Conservation (phyloP, 2,329 filamentous ascomycete genomes). For the Zymoseptoria crescenta region DNA sequence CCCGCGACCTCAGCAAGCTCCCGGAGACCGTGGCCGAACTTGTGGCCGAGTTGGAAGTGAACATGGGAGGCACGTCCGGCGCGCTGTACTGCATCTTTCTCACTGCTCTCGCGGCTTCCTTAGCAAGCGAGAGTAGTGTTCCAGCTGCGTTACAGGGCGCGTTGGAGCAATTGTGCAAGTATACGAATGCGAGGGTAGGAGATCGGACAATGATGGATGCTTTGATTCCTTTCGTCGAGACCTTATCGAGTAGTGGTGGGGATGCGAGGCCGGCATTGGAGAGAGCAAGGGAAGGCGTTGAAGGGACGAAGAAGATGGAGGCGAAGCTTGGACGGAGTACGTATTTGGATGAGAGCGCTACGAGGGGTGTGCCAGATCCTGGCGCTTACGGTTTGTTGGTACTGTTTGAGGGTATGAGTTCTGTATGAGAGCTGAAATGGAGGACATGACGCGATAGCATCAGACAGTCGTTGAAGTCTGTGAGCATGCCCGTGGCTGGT, state of each 20-base stretch:
- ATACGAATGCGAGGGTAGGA: slow-evolving; percentile 27
- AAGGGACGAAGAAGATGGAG: slow-evolving; percentile 30
- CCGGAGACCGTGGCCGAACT: slow-evolving; percentile 23
- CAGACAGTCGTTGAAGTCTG: background rate
- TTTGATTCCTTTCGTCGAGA: slow-evolving; percentile 29
- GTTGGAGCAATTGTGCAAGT: slow-evolving; percentile 26
- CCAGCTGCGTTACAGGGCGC: slow-evolving; percentile 22
- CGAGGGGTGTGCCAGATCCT: slow-evolving; percentile 30
- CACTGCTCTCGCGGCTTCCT: slow-evolving; percentile 24
- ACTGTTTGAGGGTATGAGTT: slow-evolving; percentile 28
- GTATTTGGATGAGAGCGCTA: slow-evolving; percentile 32
- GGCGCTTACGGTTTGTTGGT: slow-evolving; percentile 32
- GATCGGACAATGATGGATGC: slow-evolving; percentile 33
- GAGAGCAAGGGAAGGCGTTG: slow-evolving; percentile 24
- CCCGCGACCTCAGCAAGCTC: slow-evolving; percentile 22
- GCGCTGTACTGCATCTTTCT: slow-evolving; percentile 32
- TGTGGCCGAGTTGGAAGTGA: slow-evolving; percentile 28
- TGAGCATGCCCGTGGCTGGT: no score
- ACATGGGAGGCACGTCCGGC: slow-evolving; percentile 31
- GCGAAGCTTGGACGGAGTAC: slow-evolving; percentile 30
- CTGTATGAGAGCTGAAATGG: background rate
- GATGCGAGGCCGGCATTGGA: slow-evolving; percentile 20
- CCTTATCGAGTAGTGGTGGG: slow-evolving; percentile 15
- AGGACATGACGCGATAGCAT: background rate
- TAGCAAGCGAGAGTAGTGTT: slow-evolving; percentile 18